Evolutionary conservation across 371 early-diverging fungal species (phyloP).

Genomic region (Syncephalis plumigaleata): DNA sequence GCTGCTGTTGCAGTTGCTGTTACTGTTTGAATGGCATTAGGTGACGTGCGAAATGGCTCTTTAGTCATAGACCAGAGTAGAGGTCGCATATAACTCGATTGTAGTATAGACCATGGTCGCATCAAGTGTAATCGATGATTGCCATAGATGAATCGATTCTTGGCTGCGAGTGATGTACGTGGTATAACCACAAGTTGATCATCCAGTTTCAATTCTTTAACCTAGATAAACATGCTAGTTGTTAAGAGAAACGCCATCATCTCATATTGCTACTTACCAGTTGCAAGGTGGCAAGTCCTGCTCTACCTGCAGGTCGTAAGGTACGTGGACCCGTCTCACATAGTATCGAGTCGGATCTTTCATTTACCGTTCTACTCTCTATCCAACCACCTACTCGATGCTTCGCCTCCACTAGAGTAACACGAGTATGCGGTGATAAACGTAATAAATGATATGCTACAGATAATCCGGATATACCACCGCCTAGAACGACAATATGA

Average conservation of each 20-base stretch:
- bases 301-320: conserved; percentile 54
- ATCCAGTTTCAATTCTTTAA: conserved; percentile 37
- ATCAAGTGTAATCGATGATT: conserved; percentile 40
- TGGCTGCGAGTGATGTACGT: conserved; percentile 49
- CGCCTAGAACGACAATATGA: conserved; percentile 42
- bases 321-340: conserved; percentile 82
- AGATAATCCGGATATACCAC: conserved; percentile 83
- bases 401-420: conserved; percentile 55
- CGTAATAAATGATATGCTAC: conserved; percentile 65
- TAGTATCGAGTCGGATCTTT: conserved; percentile 16
- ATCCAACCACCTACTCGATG: conserved; percentile 81
- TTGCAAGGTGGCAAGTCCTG: conserved; percentile 56
- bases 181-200: conserved; percentile 34
- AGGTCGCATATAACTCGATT: not conserved
- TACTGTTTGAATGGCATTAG: conserved; percentile 15
- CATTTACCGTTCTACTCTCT: conserved; percentile 33
- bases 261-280: conserved; percentile 27
- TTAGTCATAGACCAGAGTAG: not conserved
- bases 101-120: conserved; percentile 1
- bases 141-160: conserved; percentile 67
- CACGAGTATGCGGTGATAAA: conserved; percentile 22
- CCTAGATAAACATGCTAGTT: conserved; percentile 14
- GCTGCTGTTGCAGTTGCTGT: conserved; percentile 3
- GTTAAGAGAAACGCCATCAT: too few relatives aligned
- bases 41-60: conserved; percentile 11